Evolutionary conservation across 2,329 filamentous ascomycete species (phyloP).

Genomic region (Penicillium sp.): DNA sequence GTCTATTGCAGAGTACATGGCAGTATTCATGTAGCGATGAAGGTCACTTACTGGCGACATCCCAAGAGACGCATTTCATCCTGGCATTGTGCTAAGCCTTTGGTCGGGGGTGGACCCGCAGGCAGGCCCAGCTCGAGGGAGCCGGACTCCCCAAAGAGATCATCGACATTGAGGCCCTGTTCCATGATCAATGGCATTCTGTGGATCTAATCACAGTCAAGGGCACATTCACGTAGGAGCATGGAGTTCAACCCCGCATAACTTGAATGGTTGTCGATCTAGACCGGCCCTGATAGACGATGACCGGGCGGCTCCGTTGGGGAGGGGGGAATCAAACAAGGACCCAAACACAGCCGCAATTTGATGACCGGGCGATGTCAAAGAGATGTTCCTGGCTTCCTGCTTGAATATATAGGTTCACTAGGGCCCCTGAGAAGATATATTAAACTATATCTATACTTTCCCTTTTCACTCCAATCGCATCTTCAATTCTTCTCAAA

Average conservation of each 20-base stretch:
- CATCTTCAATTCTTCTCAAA: not conserved
- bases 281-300: slow-evolving; percentile 1
- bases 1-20: not conserved
- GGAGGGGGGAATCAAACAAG: not conserved
- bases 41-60: slow-evolving; percentile 72
- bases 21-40: not conserved
- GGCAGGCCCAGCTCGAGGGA: slow-evolving; percentile 57
- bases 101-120: slow-evolving; percentile 55
- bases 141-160: slow-evolving; percentile 70
- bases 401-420: not conserved
- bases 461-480: not conserved
- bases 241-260: slow-evolving; percentile 16
- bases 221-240: slow-evolving; percentile 2
- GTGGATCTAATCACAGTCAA: not conserved
- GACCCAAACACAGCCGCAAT: not conserved
- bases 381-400: not conserved
- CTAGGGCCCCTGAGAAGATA: not conserved
- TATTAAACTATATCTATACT: not conserved
- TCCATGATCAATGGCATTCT: slow-evolving; percentile 58
- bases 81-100: slow-evolving; percentile 69
- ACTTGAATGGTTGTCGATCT: slow-evolving; percentile 7
- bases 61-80: slow-evolving; percentile 75
- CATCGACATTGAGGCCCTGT: slow-evolving; percentile 63
- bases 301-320: slow-evolving; percentile 5
- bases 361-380: not conserved